These are phyloP conservation scores for Abrus precatorius DNA, from an alignment of 306 rosid species.

Conservation along the genomic window DNA sequence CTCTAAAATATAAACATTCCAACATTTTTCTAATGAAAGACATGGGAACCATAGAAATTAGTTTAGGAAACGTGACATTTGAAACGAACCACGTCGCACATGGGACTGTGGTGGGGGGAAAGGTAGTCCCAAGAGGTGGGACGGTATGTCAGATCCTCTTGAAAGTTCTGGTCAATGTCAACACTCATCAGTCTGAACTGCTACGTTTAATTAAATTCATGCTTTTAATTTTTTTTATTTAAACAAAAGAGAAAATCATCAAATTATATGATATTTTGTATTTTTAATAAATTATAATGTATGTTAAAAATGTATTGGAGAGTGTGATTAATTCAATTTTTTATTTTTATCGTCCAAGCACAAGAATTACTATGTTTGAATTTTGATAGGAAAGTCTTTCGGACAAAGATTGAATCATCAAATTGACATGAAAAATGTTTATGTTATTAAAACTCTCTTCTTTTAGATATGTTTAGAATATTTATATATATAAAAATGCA, in stretches of 20 bases:
- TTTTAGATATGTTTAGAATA: too few species aligned
- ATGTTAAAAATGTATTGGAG: too few species aligned
- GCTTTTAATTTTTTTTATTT: not conserved
- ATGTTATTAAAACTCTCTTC: too few species aligned
- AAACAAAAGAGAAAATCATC: not conserved
- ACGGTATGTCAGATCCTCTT: slow-evolving; percentile 39
- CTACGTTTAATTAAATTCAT: not conserved
- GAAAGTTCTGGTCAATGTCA: slow-evolving; percentile 33
- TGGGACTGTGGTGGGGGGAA: slow-evolving; percentile 13
- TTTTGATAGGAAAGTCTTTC: not conserved
- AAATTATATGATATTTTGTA: not conserved
- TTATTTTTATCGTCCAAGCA: too few species aligned
- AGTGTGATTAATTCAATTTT: too few species aligned
- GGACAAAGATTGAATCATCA: not conserved
- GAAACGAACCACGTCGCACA: slow-evolving; percentile 30
- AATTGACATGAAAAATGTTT: too few species aligned
- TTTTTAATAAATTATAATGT: too few species aligned
- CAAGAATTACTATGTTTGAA: not conserved
- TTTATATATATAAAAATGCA: too few species aligned
- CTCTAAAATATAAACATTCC: too few species aligned
- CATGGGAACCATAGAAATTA: not conserved
- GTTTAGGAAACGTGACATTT: not conserved
- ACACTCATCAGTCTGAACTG: not conserved
- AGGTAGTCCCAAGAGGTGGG: slow-evolving; percentile 44
- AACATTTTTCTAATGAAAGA: not conserved